A percentile compares a stretch with the other conserved stretches of the same genome.
phyloP scores from a whole-genome alignment of 495 filamentous ascomycete genomes.

The Penicillium angulare region DNA sequence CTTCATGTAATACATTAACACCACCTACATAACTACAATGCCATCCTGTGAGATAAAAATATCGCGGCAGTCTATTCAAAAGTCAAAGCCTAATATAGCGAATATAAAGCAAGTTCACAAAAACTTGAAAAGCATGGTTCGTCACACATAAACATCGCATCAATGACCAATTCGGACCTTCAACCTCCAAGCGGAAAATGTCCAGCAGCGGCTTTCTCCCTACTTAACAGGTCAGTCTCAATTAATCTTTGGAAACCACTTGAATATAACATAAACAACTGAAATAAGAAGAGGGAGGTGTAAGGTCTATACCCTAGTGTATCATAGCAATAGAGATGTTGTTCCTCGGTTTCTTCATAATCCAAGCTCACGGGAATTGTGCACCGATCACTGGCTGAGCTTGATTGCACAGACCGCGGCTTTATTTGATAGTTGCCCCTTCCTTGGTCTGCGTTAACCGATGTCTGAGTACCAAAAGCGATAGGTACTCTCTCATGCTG shows the following conservation, averaged over 20 bases:
- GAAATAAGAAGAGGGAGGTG: too few species aligned
- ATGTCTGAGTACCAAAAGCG: too few species aligned
- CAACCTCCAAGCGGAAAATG: background rate
- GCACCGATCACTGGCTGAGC: background rate
- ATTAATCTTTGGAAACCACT: background rate
- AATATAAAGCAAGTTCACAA: too few species aligned
- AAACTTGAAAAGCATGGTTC: too few species aligned
- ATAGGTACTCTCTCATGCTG: too few species aligned
- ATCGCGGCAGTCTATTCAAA: too few species aligned
- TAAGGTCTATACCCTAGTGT: background rate
- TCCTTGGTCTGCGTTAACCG: background rate
- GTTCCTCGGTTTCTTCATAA: background rate
- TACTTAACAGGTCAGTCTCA: background rate
- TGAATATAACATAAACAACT: background rate
- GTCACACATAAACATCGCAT: too few species aligned
- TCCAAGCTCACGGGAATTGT: background rate
- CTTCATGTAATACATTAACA: too few species aligned
- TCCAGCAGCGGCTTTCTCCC: background rate
- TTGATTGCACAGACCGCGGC: background rate
- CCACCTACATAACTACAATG: too few species aligned
- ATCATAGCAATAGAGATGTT: background rate
- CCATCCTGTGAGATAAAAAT: too few species aligned
- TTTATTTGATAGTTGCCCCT: background rate
- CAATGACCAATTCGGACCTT: background rate
- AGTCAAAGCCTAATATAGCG: too few species aligned